These are phyloP conservation scores for Neonectria punicea DNA, from an alignment of 2,329 filamentous ascomycete genomes.

Conservation along the genomic window DNA sequence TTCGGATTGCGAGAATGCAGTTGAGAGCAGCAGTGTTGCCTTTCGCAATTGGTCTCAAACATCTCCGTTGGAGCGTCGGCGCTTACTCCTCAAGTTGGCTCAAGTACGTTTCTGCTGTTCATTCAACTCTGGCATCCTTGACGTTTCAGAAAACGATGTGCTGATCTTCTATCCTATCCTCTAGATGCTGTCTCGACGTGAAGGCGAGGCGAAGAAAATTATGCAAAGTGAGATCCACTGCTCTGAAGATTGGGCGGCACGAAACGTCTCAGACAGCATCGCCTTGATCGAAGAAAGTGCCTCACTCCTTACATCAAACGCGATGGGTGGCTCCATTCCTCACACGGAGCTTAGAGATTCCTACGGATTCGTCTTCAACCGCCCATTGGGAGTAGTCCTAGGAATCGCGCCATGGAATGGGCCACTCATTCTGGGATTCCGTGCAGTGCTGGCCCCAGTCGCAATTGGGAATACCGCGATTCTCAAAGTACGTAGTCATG, in stretches of 20 bases:
- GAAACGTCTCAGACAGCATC: background rate
- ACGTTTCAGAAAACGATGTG: no score
- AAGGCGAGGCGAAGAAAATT: background rate
- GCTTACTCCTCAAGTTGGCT: background rate
- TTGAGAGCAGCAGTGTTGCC: background rate
- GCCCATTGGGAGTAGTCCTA: slow-evolving; percentile 40
- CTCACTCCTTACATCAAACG: background rate
- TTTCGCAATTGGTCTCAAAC: background rate
- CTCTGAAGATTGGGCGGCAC: slow-evolving; percentile 5
- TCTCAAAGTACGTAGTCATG: slow-evolving; percentile 28
- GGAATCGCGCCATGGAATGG: slow-evolving; percentile 46
- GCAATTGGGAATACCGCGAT: slow-evolving; percentile 41
- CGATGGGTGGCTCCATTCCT: background rate
- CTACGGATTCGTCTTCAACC: slow-evolving; percentile 24
- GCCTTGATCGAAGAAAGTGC: slow-evolving; percentile 1
- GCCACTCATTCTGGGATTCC: slow-evolving; percentile 35
- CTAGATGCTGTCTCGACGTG: background rate
- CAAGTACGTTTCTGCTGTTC: background rate
- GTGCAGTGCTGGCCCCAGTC: slow-evolving; percentile 35
- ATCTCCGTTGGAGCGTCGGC: background rate
- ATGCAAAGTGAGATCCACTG: slow-evolving; percentile 15
- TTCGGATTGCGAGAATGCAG: background rate
- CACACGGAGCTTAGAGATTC: background rate
- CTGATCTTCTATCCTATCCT: no score
- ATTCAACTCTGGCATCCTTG: no score